Evolutionary conservation across 257 asterid species (phyloP).

Genomic region (Solanum bukasovii): DNA sequence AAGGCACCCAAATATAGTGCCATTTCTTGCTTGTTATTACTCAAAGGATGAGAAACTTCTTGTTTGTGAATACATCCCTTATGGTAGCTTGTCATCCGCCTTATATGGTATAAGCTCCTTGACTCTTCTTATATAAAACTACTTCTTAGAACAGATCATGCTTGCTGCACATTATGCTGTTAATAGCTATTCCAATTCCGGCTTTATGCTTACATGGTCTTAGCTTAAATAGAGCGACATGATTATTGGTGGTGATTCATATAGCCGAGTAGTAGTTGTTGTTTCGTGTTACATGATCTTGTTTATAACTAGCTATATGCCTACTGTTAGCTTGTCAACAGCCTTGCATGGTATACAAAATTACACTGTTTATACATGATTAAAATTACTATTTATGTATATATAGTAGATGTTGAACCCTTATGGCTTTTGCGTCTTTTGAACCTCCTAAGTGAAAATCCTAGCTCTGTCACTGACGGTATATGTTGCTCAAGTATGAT

Average conservation of each 20-base stretch:
- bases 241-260: background rate
- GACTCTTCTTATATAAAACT: background rate
- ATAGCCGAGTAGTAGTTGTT: background rate
- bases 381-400: too few species aligned
- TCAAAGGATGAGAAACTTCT: constrained; percentile 11
- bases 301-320: background rate
- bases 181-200: background rate
- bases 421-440: background rate
- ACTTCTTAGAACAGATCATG: background rate
- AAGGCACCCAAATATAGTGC: constrained; percentile 12
- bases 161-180: background rate
- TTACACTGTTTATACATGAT: background rate
- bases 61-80: background rate
- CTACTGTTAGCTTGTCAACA: background rate
- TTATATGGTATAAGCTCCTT: constrained; percentile 4
- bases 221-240: background rate
- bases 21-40: constrained; percentile 3
- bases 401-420: background rate
- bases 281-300: background rate
- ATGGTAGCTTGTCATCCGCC: background rate
- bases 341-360: background rate
- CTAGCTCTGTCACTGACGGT: background rate
- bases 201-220: background rate
- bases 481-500: background rate
- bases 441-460: background rate